Evolutionary conservation across 768 basidiomycete genomes (phyloP).

Genomic region (Suillus paluster): DNA sequence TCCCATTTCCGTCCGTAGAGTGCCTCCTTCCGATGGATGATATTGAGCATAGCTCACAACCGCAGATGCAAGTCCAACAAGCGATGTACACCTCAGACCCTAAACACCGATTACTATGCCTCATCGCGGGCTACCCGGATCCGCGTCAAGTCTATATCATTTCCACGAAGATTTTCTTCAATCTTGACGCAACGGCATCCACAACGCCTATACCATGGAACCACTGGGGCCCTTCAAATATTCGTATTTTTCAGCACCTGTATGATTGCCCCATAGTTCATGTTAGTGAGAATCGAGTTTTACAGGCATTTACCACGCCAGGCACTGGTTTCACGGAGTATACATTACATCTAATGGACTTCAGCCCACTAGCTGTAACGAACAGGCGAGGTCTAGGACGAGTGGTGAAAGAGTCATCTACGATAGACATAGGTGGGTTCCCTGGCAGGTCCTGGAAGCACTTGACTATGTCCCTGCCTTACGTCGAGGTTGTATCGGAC

Average conservation of each 20-base stretch:
- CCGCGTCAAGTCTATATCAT: not conserved
- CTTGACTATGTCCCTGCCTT: not conserved
- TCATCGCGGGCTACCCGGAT: not conserved
- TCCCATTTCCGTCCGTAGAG: not conserved
- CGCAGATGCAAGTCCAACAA: not conserved
- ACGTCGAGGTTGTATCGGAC: not conserved
- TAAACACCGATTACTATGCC: not conserved
- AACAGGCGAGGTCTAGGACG: not conserved
- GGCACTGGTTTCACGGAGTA: not conserved
- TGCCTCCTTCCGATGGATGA: not conserved
- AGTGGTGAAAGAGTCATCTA: not conserved
- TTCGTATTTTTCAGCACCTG: not conserved
- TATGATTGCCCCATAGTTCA: not conserved
- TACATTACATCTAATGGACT: not conserved
- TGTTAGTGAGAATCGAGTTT: not conserved
- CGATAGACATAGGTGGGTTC: not conserved
- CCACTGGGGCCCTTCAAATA: not conserved
- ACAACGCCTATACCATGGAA: not conserved
- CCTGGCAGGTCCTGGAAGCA: no score
- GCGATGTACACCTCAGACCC: not conserved
- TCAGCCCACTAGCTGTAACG: not conserved
- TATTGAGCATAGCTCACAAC: not conserved
- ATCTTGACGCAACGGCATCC: not conserved
- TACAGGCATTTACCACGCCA: not conserved
- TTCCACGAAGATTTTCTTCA: not conserved